Conservation (phyloP, 352 stramenopile species). For the Phytopythium delawarense region DNA sequence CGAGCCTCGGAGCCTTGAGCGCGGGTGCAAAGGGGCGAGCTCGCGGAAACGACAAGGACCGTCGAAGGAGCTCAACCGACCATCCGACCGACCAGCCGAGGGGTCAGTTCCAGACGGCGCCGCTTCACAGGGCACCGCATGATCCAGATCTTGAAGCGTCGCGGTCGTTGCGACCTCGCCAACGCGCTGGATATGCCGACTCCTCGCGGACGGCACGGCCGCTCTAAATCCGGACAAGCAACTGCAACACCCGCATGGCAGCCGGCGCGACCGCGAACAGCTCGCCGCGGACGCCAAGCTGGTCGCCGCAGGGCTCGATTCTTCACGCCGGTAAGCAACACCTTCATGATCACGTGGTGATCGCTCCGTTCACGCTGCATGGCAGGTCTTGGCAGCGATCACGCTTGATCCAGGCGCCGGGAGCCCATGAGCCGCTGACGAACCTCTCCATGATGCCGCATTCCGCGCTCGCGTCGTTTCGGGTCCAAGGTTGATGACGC, state of each 20-base stretch:
- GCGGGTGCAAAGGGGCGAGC: neutral
- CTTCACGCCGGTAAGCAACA: neutral
- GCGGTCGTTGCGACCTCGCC: neutral
- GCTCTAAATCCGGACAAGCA: neutral
- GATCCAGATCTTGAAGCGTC: slow-evolving; percentile 5
- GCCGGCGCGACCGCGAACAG: neutral
- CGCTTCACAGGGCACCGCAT: slow-evolving; percentile 2
- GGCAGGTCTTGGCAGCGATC: too few species aligned
- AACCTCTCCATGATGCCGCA: neutral
- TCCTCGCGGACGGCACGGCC: neutral
- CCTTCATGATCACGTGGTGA: too few species aligned
- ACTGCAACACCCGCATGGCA: neutral
- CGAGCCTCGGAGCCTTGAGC: neutral
- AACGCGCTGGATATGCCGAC: neutral
- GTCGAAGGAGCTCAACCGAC: neutral
- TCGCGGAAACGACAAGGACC: neutral
- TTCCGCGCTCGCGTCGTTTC: neutral
- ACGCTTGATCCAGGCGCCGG: neutral
- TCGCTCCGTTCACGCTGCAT: too few species aligned
- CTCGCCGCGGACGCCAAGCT: neutral
- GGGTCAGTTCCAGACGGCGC: neutral
- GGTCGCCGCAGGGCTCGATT: neutral
- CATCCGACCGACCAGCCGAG: neutral
- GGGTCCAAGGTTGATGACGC: neutral
- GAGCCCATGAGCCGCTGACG: neutral